These are phyloP conservation scores for Ascochyta fabae DNA, from an alignment of 2,329 filamentous ascomycete species.

Conservation along the genomic window DNA sequence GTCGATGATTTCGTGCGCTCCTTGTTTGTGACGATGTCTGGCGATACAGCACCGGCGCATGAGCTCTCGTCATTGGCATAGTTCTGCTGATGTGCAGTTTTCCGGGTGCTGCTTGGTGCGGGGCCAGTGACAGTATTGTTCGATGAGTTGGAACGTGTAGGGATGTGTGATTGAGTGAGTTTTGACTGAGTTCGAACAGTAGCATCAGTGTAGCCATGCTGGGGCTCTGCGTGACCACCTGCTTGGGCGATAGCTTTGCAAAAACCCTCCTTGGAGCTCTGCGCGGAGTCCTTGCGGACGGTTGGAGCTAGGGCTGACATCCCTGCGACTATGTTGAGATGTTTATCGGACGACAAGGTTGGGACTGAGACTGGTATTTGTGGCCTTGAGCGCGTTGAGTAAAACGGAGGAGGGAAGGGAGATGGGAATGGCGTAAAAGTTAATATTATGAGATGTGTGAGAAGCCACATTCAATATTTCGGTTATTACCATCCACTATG, in stretches of 20 bases:
- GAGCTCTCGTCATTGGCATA: not conserved
- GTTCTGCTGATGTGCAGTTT: not conserved
- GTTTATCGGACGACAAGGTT: not conserved
- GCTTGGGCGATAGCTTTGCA: not conserved
- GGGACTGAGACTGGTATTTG: not conserved
- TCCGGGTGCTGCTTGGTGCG: not conserved
- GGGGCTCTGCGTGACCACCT: not conserved
- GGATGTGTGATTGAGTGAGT: not conserved
- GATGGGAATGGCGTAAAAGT: not conserved
- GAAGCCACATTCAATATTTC: not conserved
- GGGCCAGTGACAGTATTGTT: not conserved
- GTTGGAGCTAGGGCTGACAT: not conserved
- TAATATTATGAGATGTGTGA: not conserved
- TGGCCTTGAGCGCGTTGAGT: too few relatives aligned
- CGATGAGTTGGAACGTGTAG: not conserved
- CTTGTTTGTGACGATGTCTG: conserved; percentile 11
- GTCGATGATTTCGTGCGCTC: conserved; percentile 5
- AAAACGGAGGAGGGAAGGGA: not conserved
- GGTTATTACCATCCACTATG: conserved; percentile 5
- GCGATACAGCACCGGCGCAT: too few relatives aligned
- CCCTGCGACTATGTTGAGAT: not conserved
- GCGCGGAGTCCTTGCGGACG: conserved; percentile 2
- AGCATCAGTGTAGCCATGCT: not conserved
- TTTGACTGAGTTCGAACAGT: not conserved
- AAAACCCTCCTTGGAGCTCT: not conserved